Evolutionary conservation across 1,284 basidiomycete genomes (phyloP), one percentile per base, ranked within the genome.

Genomic region (Gastroboletus turbinatus): DNA sequence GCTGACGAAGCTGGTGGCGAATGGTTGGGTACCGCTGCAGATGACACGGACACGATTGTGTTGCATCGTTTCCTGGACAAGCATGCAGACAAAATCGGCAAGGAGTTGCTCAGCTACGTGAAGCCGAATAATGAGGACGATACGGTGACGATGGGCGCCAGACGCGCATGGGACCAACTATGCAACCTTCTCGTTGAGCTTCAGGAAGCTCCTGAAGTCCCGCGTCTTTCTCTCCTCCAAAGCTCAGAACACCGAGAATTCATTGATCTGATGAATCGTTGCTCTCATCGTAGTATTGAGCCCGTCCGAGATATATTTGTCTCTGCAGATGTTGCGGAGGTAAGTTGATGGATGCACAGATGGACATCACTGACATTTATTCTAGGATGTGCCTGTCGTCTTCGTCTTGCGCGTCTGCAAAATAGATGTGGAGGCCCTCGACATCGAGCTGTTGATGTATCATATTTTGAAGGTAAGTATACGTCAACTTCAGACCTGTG

Each of bases 391-490:
- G 36, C 72, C 76, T 21, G 81, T 80, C 14, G 73, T 85, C 19
- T 91, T 89, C 64, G 76, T 90, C 45, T 70, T 90, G 46, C 79
- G 78, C 45, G 75, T 88, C 13, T 82, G 83, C 42, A 83, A 85
- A 60, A 81, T 95, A 44, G 86, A 92, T 59, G 87, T 92, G 1
- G 92, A 94, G 63, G 83, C 87, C 1, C 77, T 95, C 45, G 94
- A 97, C 67, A 84, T 95, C 33, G 93, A 96, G 64, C 72, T 94
- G 4, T 72, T 98, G 38, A 85, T 94, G 70, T 92, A 85, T 69
- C 84, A 93, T 67, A 83, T 94, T 49, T 85, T 94, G 73, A 88
- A 87, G 77, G 92, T 87, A 53, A 55, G 76, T 62, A 4, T 23
- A 35, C 8, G 21, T 46, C 27, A 36, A 43, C 33, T 50, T 29